A percentile compares a stretch with the other conserved stretches of the same genome.
These are phyloP conservation scores for Megacollybia marginata DNA, from an alignment of 768 basidiomycete genomes.

Conservation along the genomic window DNA sequence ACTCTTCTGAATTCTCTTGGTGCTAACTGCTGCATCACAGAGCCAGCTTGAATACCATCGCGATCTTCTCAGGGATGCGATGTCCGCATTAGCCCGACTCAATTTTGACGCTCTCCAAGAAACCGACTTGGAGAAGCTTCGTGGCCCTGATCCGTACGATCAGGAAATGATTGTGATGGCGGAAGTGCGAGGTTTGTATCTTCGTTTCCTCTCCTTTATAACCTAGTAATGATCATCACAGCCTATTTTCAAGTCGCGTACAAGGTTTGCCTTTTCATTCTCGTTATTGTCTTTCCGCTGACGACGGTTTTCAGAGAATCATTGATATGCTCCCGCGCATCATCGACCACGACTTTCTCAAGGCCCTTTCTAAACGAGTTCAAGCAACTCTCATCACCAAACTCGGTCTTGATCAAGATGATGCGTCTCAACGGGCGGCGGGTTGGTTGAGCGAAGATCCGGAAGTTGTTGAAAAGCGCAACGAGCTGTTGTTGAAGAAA, in stretches of 20 bases:
- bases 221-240: conserved; percentile 7
- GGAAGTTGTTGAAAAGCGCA: conserved; percentile 16
- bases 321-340: conserved; percentile 24
- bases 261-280: conserved; percentile 17
- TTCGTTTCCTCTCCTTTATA: neutral
- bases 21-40: too few species aligned
- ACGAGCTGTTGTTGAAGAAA: conserved; percentile 16
- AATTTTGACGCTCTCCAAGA: too few species aligned
- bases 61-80: too few species aligned
- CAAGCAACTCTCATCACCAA: conserved; percentile 13
- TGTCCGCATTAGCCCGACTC: too few species aligned
- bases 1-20: too few species aligned
- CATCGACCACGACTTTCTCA: conserved; percentile 10
- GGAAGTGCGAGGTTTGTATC: conserved; percentile 13
- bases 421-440: conserved; percentile 17
- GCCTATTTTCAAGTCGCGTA: conserved; percentile 23
- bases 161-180: conserved; percentile 23
- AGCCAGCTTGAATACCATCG: too few species aligned
- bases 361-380: conserved; percentile 8
- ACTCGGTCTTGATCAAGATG: conserved; percentile 13
- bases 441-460: conserved; percentile 32
- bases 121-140: conserved; percentile 8
- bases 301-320: conserved; percentile 17
- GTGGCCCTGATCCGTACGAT: conserved; percentile 15
- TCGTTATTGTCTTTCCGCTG: neutral